These are phyloP conservation scores for Alternaria brassicicola DNA, from an alignment of 2,329 filamentous ascomycete genomes.

Conservation along the genomic window DNA sequence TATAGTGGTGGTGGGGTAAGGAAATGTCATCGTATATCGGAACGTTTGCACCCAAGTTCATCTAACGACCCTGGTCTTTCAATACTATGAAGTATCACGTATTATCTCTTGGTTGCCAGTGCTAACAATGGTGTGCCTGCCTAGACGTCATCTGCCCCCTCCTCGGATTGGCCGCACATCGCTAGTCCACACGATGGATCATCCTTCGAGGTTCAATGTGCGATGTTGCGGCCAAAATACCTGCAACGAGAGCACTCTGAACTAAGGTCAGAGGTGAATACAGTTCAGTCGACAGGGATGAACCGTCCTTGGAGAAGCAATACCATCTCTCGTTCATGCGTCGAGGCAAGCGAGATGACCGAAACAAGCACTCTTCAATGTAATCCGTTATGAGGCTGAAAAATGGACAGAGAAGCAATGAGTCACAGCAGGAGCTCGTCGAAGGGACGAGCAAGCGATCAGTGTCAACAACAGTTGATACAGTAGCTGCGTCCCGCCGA, in stretches of 20 bases:
- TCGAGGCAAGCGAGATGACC: not conserved
- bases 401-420: not conserved
- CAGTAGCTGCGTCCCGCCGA: not conserved
- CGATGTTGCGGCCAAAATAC: conserved; percentile 7
- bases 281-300: not conserved
- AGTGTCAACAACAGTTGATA: not conserved
- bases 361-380: not conserved
- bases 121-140: not conserved
- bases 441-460: not conserved
- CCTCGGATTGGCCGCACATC: not conserved
- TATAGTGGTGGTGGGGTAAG: not conserved
- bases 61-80: too few relatives aligned
- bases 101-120: not conserved
- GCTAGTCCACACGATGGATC: not conserved
- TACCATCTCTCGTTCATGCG: not conserved
- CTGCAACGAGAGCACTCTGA: conserved; percentile 6
- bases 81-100: not conserved
- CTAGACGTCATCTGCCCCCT: not conserved
- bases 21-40: not conserved
- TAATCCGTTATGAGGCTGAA: not conserved
- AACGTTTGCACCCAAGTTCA: not conserved
- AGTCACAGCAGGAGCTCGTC: conserved; percentile 1
- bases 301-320: not conserved
- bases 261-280: not conserved
- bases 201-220: conserved; percentile 7